Conservation (phyloP, 2,329 filamentous ascomycete species). For the Xylaria sp. region DNA sequence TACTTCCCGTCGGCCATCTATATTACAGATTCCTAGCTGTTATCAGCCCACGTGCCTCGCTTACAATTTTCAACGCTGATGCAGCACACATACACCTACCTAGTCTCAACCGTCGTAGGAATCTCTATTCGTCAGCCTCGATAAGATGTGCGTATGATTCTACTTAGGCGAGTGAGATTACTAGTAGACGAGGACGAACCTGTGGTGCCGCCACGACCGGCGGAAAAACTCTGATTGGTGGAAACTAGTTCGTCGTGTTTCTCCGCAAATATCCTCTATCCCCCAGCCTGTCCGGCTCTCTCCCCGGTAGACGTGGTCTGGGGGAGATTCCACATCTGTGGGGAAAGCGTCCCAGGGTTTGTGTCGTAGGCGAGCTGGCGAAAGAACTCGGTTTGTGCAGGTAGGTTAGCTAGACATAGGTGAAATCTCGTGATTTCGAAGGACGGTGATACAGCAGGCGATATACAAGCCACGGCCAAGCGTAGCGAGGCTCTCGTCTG, state of each 20-base stretch:
- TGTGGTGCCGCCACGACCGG: background rate
- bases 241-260: conserved; percentile 19
- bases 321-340: conserved; percentile 29
- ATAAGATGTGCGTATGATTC: background rate
- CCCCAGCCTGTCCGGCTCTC: conserved; percentile 25
- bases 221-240: conserved; percentile 30
- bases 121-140: background rate
- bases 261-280: conserved; percentile 31
- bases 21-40: background rate
- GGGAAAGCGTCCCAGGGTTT: conserved; percentile 8
- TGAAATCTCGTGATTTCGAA: background rate
- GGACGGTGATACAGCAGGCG: background rate
- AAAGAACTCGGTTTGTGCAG: background rate
- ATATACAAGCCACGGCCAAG: background rate
- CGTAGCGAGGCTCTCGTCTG: background rate
- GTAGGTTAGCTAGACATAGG: background rate
- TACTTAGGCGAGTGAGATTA: conserved; percentile 1
- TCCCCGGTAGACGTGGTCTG: conserved; percentile 24
- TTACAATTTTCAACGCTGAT: background rate
- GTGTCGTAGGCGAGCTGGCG: background rate
- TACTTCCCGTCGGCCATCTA: background rate
- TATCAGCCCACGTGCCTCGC: background rate
- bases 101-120: background rate
- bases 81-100: background rate
- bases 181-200: background rate